These are phyloP conservation scores for Oryza rufipogon DNA, from an alignment of 176 grass and related monocot species.

Conservation along the genomic window DNA sequence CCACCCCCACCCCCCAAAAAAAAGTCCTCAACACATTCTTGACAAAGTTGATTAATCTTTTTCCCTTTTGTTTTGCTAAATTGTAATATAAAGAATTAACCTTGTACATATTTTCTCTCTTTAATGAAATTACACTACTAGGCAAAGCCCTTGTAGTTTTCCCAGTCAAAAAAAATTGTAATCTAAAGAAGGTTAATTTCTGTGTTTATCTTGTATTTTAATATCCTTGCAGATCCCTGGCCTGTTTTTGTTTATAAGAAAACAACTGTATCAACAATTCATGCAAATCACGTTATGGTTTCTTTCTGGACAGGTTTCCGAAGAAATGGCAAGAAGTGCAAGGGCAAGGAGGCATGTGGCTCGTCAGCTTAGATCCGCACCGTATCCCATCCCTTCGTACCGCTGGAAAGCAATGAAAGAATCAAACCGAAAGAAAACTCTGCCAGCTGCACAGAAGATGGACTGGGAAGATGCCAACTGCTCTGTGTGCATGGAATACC, in stretches of 20 bases:
- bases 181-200: background rate
- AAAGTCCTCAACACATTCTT: background rate
- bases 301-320: conserved; percentile 39
- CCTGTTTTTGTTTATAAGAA: background rate
- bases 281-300: conserved; percentile 6
- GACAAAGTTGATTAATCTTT: background rate
- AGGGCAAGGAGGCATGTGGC: conserved; percentile 66
- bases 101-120: no score
- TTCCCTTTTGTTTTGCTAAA: background rate
- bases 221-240: background rate
- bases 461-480: conserved; percentile 99
- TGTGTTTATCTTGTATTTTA: background rate
- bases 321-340: conserved; percentile 76
- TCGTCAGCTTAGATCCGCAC: conserved; percentile 66
- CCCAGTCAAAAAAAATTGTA: no score
- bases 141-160: no score
- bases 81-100: no score
- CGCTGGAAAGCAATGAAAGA: conserved; percentile 59
- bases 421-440: conserved; percentile 54
- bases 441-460: conserved; percentile 61
- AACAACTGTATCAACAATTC: background rate
- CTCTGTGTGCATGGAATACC: conserved; percentile 95
- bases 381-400: conserved; percentile 80
- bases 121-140: no score
- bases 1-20: background rate